Base-by-base conservation (phyloP, 2,329 filamentous ascomycete genomes). In the Penicillium nordicum region DNA sequence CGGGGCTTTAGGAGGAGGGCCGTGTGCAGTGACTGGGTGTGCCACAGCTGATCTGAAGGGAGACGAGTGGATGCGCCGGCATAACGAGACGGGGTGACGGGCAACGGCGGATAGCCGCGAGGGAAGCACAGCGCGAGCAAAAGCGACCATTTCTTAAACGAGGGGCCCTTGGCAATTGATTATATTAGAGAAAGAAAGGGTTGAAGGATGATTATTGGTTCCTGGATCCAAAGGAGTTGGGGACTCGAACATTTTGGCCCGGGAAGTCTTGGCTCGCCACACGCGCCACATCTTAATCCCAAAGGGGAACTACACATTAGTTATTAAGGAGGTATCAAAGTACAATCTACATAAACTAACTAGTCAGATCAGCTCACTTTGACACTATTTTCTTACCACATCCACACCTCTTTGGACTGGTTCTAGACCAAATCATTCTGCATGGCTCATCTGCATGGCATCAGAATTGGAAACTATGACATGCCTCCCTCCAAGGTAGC, bases 1-100 rank as follows among this genome's bases (percentile, higher is more conserved):
- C 16, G 84, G 84, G 21, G 82, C 78, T 62, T 79, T 79, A 3
- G 84, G 84, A 37, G 84, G 84, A 50, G 84, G 84, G 4, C 84
- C 84, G 47, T 83, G 77, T 11, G 84, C 79, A 11, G 82, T 84
- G 52, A 84, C 78, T 60, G 83, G 79, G 55, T 86, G 76, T 14
- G 84, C 82, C 47, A 81, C 80, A 9, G 84, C 84, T 50, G 73
- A 69, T 57, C 76, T 77, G 32, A 63, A 61, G 18, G 66, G 57
- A 14, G 70, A 69, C 4, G 68, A 72, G 60, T 75, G 71, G 36
- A 77, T 68, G 55, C 55, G 67, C 32, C 72, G 73, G 42, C 57
- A 58, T 40, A 61, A 18, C 23, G 59, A 59, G 30, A 56, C 38
- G 56, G 61, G 58, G 45, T 46, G 59, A 49, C 61, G 61, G 14